Conservation (phyloP, 768 basidiomycete genomes). For the Boletus eberwhitei region DNA sequence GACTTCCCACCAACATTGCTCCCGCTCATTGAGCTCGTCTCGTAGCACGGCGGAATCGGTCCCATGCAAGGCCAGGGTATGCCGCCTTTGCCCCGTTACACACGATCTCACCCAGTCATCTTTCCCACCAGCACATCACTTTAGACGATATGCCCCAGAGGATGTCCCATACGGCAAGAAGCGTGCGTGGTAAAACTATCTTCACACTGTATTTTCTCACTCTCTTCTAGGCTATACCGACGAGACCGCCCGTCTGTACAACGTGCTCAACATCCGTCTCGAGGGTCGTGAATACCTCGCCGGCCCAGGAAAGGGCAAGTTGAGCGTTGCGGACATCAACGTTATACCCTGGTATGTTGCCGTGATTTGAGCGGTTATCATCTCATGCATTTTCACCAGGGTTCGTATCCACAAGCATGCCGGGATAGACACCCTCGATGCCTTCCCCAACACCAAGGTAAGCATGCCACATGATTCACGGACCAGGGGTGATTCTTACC, state of each 20-base stretch:
- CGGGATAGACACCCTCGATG: slow-evolving; percentile 55
- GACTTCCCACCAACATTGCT: no score
- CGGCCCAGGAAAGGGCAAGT: slow-evolving; percentile 67
- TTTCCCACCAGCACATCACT: slow-evolving; percentile 56
- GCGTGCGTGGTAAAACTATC: slow-evolving; percentile 34
- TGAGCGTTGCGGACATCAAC: slow-evolving; percentile 72
- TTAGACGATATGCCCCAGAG: slow-evolving; percentile 59
- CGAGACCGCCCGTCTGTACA: slow-evolving; percentile 79
- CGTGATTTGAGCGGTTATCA: not conserved
- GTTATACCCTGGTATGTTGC: slow-evolving; percentile 53
- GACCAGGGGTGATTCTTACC: not conserved
- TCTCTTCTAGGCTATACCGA: slow-evolving; percentile 59
- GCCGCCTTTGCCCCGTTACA: not conserved
- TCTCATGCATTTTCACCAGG: slow-evolving; percentile 38
- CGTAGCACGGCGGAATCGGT: slow-evolving; percentile 73
- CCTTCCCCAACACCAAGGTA: slow-evolving; percentile 63
- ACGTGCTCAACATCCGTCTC: slow-evolving; percentile 81
- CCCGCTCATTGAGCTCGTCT: not conserved
- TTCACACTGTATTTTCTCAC: not conserved
- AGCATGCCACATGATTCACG: not conserved
- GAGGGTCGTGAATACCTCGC: slow-evolving; percentile 72
- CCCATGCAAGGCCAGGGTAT: slow-evolving; percentile 82
- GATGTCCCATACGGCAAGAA: slow-evolving; percentile 68
- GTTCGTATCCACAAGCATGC: slow-evolving; percentile 45
- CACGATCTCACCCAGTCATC: slow-evolving; percentile 8